Conservation (phyloP, 192 early-diverging fungal species). For the Allomyces macrogynus region DNA sequence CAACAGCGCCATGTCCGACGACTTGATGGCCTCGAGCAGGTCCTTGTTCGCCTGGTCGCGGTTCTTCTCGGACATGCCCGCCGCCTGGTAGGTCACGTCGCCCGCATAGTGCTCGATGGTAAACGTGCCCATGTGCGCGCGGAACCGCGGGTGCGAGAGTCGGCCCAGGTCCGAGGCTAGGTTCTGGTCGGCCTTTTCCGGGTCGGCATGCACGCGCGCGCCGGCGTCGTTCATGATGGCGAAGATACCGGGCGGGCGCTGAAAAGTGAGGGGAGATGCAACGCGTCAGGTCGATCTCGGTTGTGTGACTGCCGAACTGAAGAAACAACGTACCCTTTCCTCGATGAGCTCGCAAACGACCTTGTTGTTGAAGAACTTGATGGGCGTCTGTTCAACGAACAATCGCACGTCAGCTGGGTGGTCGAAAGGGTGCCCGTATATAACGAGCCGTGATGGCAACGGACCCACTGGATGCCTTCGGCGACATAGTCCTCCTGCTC, state of each 20-base stretch:
- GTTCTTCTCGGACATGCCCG: conserved; percentile 94
- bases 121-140: conserved; percentile 48
- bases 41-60: conserved; percentile 92
- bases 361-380: conserved; percentile 99
- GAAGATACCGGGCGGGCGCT: conserved; percentile 80
- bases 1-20: conserved; percentile 57
- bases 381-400: conserved; percentile 38
- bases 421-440: no score
- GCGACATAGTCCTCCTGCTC: conserved; percentile 97
- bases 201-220: conserved; percentile 87
- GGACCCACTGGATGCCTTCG: conserved; percentile 80
- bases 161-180: conserved; percentile 44
- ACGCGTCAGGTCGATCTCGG: no score
- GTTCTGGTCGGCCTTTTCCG: conserved; percentile 52
- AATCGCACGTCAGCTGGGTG: no score
- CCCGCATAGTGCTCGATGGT: conserved; percentile 90
- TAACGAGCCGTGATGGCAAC: no score
- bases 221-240: conserved; percentile 93
- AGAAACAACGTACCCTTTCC: conserved; percentile 26
- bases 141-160: conserved; percentile 55
- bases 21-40: conserved; percentile 66
- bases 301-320: no score
- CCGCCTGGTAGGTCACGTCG: conserved; percentile 73
- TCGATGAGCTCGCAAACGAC: conserved; percentile 97
- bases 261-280: not conserved